Base-by-base conservation (phyloP, 257 asterid species). In the Nemophila menziesii region DNA sequence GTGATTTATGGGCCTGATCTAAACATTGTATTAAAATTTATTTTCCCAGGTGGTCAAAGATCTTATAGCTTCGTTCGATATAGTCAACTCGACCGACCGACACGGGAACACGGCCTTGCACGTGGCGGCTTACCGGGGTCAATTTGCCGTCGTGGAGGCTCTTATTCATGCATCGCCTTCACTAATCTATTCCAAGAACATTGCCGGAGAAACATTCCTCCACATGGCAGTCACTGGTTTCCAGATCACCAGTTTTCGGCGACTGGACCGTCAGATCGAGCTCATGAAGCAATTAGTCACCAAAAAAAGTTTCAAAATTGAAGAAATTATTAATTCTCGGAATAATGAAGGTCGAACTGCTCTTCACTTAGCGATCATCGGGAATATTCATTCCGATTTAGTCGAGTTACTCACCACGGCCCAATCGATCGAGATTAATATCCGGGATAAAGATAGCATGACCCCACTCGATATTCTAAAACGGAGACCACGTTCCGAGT, bases 41-140 rank as follows among this genome's bases (percentile, higher is more conserved):
- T 19, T 5, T 4, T 19, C 51, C 56, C 87, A 90, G 96, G 77
- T 81, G 22, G 93, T 90, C 22, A 75, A 63, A 56, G 45, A 79
- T 55, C 80, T 84, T 21, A 16, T 66, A 47, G 68, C 71, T 4
- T 60, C 70, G 20, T 62, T 63, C 11, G 75, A 64, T 48, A 48
- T 84, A 12, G 56, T 75, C 36, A 67, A 61, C 60, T 76, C 96
- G 9, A 65, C 46, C 1, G 99, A 90, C 70, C 78, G 74, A 15
- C 65, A 56, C 16, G 98, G 98, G 43, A 85, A 85, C 61, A 81
- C 94, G 4, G 80, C 98, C 3, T 50, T 90, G 60, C 96, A 85
- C 53, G 55, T 75, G 16, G 99, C 99, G 20, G 96, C 96, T 9
- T 75, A 73, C 49, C 57, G 94, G 61, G 96, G 96, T 8, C 99